Evolutionary conservation across 495 filamentous ascomycete genomes (phyloP).

Genomic region (Neurospora sp.): DNA sequence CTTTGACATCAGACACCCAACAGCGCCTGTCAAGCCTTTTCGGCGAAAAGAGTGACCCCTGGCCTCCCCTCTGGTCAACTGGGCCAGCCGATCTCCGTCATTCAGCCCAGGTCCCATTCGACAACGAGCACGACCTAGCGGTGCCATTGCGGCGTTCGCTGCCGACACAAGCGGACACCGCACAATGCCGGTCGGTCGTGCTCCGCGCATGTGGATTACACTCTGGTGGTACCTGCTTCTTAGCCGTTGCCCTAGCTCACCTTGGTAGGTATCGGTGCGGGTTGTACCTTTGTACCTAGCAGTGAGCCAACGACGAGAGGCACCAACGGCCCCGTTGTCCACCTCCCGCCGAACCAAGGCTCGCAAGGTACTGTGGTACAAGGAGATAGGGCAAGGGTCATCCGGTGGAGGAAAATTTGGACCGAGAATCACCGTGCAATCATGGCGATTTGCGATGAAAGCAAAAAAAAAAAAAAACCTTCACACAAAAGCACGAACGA

Average conservation of each 20-base stretch:
- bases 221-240: not conserved
- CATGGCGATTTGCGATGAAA: not conserved
- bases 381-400: not conserved
- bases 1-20: not conserved
- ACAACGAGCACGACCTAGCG: not conserved
- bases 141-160: not conserved
- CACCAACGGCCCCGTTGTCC: not conserved
- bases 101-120: not conserved
- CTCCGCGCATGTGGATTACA: not conserved
- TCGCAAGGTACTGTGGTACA: not conserved
- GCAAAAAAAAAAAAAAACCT: not conserved
- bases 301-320: not conserved
- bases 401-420: not conserved
- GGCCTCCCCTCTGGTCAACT: not conserved
- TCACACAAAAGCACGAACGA: not conserved
- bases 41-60: not conserved
- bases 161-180: not conserved
- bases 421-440: not conserved
- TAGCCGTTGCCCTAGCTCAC: not conserved
- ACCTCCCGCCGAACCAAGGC: not conserved
- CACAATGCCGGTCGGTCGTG: not conserved
- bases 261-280: not conserved
- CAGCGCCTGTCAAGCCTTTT: not conserved
- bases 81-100: not conserved
- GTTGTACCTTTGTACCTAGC: not conserved